Evolutionary conservation across 306 rosid species (phyloP).

Genomic region (Pterocarpus santalinus): DNA sequence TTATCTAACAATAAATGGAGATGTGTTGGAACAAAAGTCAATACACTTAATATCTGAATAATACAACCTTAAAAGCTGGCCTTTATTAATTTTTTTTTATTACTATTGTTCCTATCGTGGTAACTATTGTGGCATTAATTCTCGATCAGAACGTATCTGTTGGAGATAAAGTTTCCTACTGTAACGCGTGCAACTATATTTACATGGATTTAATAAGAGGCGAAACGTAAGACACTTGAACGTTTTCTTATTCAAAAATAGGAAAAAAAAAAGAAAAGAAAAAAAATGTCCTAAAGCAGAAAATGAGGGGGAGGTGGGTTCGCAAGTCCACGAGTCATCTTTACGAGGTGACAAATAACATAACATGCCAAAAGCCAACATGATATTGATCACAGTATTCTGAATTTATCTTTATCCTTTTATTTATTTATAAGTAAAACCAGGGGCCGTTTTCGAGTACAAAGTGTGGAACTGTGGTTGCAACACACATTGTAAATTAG

Average conservation of each 20-base stretch:
- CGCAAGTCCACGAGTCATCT: conserved; percentile 31
- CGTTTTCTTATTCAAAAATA: background rate
- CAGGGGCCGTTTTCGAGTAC: background rate
- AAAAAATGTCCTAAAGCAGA: background rate
- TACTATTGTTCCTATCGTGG: background rate
- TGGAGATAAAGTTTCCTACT: background rate
- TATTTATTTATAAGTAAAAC: too few species aligned
- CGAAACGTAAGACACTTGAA: too few species aligned
- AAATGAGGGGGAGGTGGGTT: background rate
- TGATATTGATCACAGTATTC: too few species aligned
- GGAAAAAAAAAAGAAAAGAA: background rate
- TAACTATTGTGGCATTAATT: background rate
- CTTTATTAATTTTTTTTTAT: background rate
- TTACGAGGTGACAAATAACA: conserved; percentile 20
- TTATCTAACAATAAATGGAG: too few species aligned
- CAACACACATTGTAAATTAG: background rate
- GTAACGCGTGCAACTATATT: background rate
- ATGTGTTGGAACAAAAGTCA: too few species aligned
- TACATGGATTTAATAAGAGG: background rate
- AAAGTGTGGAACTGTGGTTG: background rate
- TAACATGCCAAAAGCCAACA: background rate
- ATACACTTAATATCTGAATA: too few species aligned
- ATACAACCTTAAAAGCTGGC: background rate
- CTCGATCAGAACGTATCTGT: background rate
- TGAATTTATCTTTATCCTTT: background rate